phyloP scores from a whole-genome alignment of 129 eudicot species.

The Daucus carota region DNA sequence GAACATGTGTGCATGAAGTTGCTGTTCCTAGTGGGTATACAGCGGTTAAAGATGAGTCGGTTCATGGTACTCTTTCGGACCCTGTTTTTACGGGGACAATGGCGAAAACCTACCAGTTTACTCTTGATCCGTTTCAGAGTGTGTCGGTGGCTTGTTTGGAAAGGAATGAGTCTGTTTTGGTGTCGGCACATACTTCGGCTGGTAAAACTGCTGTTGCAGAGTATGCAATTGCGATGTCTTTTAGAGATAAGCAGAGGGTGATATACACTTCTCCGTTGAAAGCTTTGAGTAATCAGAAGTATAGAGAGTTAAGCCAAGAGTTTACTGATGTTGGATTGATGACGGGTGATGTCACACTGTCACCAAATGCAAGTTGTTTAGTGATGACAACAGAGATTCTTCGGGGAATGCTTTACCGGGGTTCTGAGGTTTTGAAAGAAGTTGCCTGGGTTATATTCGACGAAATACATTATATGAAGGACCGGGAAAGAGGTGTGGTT shows the following conservation, averaged over 20 bases:
- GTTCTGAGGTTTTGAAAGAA: slow-evolving; percentile 92
- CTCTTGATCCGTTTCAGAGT: slow-evolving; percentile 86
- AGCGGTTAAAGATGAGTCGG: slow-evolving; percentile 43
- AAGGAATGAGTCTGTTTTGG: slow-evolving; percentile 79
- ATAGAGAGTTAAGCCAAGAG: slow-evolving; percentile 86
- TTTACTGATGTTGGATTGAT: slow-evolving; percentile 93
- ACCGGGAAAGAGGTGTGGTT: slow-evolving; percentile 93
- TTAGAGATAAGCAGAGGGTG: slow-evolving; percentile 90
- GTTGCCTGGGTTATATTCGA: slow-evolving; percentile 99
- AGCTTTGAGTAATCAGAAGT: slow-evolving; percentile 94
- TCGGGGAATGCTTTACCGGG: slow-evolving; percentile 94
- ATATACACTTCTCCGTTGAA: slow-evolving; percentile 92
- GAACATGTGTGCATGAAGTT: slow-evolving; percentile 96
- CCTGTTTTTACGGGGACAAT: slow-evolving; percentile 59
- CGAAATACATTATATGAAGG: slow-evolving; percentile 97
- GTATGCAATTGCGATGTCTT: slow-evolving; percentile 95
- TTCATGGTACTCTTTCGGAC: slow-evolving; percentile 74
- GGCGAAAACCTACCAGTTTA: slow-evolving; percentile 76
- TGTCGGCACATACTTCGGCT: slow-evolving; percentile 96
- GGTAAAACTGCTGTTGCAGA: slow-evolving; percentile 99
- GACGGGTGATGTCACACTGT: slow-evolving; percentile 93
- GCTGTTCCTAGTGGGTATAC: slow-evolving; percentile 76
- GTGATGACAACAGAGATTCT: slow-evolving; percentile 97
- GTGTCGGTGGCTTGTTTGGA: slow-evolving; percentile 90
- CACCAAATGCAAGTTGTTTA: slow-evolving; percentile 89